Evolutionary conservation across 1,139 yeast species (phyloP).

Genomic region (Suhomyces anneliseae): DNA sequence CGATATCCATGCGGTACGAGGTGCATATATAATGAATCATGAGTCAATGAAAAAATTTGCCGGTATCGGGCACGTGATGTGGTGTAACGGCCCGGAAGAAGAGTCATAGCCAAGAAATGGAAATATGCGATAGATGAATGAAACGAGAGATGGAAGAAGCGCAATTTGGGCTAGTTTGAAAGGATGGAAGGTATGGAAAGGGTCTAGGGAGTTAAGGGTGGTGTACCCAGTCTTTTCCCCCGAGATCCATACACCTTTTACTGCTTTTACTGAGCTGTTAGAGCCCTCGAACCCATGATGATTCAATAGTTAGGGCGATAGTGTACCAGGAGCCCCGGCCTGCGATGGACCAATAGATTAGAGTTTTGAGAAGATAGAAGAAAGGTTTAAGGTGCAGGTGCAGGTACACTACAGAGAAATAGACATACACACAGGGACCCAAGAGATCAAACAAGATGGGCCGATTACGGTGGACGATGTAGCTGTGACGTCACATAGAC

Average conservation of each 20-base stretch:
- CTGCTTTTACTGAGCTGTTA: too few species aligned
- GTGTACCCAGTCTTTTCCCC: too few species aligned
- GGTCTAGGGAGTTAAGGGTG: too few species aligned
- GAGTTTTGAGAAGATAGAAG: neutral
- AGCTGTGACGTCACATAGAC: too few species aligned
- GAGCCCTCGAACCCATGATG: neutral
- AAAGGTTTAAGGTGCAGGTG: neutral
- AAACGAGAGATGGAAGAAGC: too few species aligned
- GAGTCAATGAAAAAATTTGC: constrained; percentile 13
- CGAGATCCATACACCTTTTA: too few species aligned
- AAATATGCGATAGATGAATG: neutral
- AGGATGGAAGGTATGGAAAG: too few species aligned
- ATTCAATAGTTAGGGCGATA: neutral
- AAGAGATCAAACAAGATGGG: too few species aligned
- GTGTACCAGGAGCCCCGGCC: neutral
- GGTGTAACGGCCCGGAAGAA: constrained; percentile 7
- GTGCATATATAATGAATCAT: constrained; percentile 9
- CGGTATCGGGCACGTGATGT: constrained; percentile 14
- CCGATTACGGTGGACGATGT: too few species aligned
- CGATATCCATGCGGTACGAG: neutral
- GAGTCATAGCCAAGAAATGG: neutral
- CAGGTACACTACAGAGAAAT: neutral
- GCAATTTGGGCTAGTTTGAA: too few species aligned
- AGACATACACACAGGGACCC: neutral
- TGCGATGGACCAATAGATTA: neutral